Evolutionary conservation across 352 stramenopile genomes (phyloP), one percentile per base, ranked within the genome.

Genomic region (Globisporangium radiosum): DNA sequence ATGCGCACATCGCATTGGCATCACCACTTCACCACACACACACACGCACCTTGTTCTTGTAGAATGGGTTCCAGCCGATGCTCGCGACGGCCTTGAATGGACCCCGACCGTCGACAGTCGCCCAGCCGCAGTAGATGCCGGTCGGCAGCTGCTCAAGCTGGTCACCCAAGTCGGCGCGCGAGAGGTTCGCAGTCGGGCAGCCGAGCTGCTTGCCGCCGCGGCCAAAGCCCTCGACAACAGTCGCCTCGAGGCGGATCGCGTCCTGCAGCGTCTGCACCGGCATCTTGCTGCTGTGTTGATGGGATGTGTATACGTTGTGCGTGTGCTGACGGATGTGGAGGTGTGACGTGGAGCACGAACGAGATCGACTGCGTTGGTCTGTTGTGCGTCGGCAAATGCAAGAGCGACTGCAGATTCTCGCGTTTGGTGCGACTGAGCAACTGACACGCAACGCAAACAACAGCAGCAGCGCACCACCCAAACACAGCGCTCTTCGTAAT

Each of bases 11-110:
- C 25, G 25, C 25, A 33, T 33, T 33, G 25, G 25, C 25, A 33
- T 33, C 25, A 33, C 25, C 25, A 33, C 25, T 3, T 33, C 25
- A 33, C 55, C 36, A 19, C 1, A 42, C 15, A 13, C 15, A 13
- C 0, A 63, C 25, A 54, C 52, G 66, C 44, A 95, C 84, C 70
- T 96, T 83, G 65, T 97, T 97, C 63, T 95, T 88, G 61, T 96
- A 97, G 72, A 91, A 96, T 45, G 91, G 91, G 70, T 97, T 97
- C 87, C 87, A 98, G 11, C 96, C 96, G 44, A 99, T 96, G 79
- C 97, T 99, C n/a, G 95, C 96, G 25, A 98, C 96, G 17, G 94
- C 94, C 73, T 98, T 98, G 76, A 92, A 96, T 47, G 80, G 76
- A 0, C 78, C 85, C 10, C 81, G 60, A 57, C 74, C 76, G 69